Conservation (phyloP, 139 green algal genomes). For the Desmodesmus armatus region DNA sequence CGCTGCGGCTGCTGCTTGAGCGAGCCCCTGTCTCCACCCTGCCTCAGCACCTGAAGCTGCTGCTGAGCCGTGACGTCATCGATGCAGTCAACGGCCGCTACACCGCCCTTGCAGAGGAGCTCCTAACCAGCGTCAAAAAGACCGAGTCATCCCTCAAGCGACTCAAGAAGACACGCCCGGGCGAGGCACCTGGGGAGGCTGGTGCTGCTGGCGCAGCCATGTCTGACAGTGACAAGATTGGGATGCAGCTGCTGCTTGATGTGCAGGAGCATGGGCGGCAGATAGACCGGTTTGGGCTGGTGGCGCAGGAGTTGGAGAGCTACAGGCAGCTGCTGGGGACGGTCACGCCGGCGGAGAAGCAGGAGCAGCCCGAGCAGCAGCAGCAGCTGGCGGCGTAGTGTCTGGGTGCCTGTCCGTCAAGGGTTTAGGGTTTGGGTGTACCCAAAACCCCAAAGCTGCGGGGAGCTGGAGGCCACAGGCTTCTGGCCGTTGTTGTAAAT, state of each 20-base stretch:
- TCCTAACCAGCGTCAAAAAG: constrained; percentile 87
- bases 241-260: constrained; percentile 83
- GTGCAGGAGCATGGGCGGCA: constrained; percentile 77
- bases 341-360: constrained; percentile 43
- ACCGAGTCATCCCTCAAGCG: constrained; percentile 90
- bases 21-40: constrained; percentile 10
- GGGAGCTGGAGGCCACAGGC: too few relatives aligned
- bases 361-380: neutral
- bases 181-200: constrained; percentile 41
- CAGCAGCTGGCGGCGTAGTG: too few relatives aligned
- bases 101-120: constrained; percentile 70
- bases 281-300: constrained; percentile 56
- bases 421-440: too few relatives aligned
- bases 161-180: constrained; percentile 79
- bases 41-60: constrained; percentile 5
- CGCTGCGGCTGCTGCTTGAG: constrained; percentile 56
- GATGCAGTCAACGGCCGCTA: constrained; percentile 56
- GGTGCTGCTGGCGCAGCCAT: constrained; percentile 45
- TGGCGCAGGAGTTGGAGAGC: constrained; percentile 26
- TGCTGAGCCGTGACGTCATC: constrained; percentile 48
- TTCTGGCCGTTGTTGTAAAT: too few relatives aligned
- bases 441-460: too few relatives aligned
- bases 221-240: constrained; percentile 94
- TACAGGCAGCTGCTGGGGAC: constrained; percentile 52
- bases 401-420: too few relatives aligned